Conservation (phyloP, 306 rosid species). For the Cicer arietinum region DNA sequence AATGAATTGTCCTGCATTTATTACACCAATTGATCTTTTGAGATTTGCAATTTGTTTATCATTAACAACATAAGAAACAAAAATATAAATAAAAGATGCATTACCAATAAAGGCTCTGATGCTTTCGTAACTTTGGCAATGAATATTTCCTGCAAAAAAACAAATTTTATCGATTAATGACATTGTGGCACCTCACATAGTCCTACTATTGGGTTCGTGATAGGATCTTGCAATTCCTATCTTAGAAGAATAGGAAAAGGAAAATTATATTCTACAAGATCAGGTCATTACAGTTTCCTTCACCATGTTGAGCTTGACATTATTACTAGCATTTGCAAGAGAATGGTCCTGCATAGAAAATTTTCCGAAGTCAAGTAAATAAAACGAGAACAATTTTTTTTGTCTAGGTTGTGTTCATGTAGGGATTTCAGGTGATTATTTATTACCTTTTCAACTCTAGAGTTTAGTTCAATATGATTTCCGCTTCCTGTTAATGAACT, state of each 20-base stretch:
- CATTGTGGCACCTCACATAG: too few relatives aligned
- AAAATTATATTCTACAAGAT: slow-evolving; percentile 22
- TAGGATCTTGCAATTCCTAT: too few relatives aligned
- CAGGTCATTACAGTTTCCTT: slow-evolving; percentile 39
- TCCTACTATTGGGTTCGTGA: too few relatives aligned
- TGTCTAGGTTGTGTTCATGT: slow-evolving; percentile 20
- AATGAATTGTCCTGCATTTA: slow-evolving; percentile 49
- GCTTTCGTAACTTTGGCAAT: slow-evolving; percentile 35
- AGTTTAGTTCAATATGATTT: slow-evolving; percentile 36
- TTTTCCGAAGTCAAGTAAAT: slow-evolving; percentile 18
- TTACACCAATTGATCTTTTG: slow-evolving; percentile 25
- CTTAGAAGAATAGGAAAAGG: too few relatives aligned
- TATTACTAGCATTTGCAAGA: slow-evolving; percentile 19
- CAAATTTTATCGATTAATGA: slow-evolving; percentile 5
- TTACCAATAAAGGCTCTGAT: slow-evolving; percentile 37
- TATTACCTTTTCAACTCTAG: slow-evolving; percentile 53
- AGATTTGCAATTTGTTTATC: slow-evolving; percentile 28
- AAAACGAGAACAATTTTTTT: not conserved
- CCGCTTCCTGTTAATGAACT: slow-evolving; percentile 32
- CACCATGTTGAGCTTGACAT: slow-evolving; percentile 3
- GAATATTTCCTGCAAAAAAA: slow-evolving; percentile 41
- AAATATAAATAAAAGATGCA: not conserved
- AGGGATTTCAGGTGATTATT: not conserved
- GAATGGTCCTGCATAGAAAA: slow-evolving; percentile 32
- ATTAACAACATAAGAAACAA: slow-evolving; percentile 20